Conservation (phyloP, 176 grass and related monocot species). For the Leersia perrieri region DNA sequence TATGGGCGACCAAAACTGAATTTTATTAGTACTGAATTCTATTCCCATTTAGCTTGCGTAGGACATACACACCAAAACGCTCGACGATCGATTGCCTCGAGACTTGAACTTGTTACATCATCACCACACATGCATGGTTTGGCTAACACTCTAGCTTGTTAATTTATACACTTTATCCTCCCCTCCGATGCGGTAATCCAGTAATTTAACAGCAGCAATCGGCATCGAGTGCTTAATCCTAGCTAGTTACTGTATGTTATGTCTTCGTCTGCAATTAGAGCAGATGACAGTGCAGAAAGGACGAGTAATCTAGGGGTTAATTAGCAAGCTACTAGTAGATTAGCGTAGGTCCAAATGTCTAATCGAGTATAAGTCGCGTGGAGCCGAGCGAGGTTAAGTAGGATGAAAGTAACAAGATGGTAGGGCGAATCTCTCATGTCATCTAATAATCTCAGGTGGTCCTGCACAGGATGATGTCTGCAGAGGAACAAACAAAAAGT, state of each 20-base stretch:
- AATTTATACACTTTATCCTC: neutral
- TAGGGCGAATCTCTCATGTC: neutral
- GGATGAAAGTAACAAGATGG: neutral
- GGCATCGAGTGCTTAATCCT: neutral
- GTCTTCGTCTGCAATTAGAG: neutral
- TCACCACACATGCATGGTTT: conserved; percentile 22
- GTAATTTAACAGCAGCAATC: neutral
- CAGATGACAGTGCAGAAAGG: neutral
- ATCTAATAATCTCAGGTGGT: conserved; percentile 12
- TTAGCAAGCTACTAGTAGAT: neutral
- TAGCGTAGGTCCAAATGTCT: neutral
- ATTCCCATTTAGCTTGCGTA: conserved; percentile 11
- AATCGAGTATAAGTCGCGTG: neutral
- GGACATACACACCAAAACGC: conserved; percentile 4
- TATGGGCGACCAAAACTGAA: neutral
- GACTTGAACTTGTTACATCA: conserved; percentile 31
- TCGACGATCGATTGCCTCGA: conserved; percentile 24
- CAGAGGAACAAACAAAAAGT: neutral
- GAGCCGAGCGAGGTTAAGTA: neutral
- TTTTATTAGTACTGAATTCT: neutral
- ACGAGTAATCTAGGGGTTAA: neutral
- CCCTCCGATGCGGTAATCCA: neutral
- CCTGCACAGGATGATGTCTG: conserved; percentile 12
- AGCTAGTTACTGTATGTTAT: neutral
- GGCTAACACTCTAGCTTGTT: neutral